phyloP scores from a whole-genome alignment of 495 filamentous ascomycete genomes.

The Terfezia claveryi region DNA sequence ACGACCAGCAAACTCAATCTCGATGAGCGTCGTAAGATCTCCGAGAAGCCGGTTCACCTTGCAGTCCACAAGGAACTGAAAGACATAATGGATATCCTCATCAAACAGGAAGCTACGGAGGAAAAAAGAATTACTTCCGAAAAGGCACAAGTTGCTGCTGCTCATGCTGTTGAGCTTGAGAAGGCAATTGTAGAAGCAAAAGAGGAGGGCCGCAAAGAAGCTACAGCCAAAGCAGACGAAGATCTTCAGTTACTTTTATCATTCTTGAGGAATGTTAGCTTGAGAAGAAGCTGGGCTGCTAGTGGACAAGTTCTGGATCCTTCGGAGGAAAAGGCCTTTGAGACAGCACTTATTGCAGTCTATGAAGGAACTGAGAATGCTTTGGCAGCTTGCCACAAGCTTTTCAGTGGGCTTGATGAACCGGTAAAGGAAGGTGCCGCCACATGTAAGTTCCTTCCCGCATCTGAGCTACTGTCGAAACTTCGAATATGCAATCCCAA shows the following conservation, averaged over 20 bases:
- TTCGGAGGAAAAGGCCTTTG: conserved; percentile 67
- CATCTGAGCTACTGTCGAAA: background rate
- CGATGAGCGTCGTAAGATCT: conserved; percentile 72
- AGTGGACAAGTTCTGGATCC: conserved; percentile 37
- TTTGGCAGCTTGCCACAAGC: conserved; percentile 59
- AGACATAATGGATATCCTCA: conserved; percentile 65
- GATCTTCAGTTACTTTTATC: conserved; percentile 42
- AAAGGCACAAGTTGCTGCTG: conserved; percentile 49
- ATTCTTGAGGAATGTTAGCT: conserved; percentile 59
- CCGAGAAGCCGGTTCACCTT: conserved; percentile 76
- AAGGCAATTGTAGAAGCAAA: conserved; percentile 40
- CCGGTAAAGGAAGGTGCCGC: conserved; percentile 9
- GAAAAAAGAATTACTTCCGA: conserved; percentile 42
- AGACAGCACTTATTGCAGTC: conserved; percentile 68
- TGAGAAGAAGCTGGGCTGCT: conserved; percentile 35
- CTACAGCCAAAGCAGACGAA: conserved; percentile 33
- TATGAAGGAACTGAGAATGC: conserved; percentile 71
- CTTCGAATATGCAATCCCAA: background rate
- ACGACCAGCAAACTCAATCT: conserved; percentile 39
- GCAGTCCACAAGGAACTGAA: conserved; percentile 50
- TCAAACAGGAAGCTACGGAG: conserved; percentile 60
- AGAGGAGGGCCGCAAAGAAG: conserved; percentile 33
- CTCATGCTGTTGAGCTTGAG: conserved; percentile 45
- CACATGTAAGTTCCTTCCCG: conserved; percentile 9
- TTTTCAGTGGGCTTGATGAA: conserved; percentile 64